Percentiles rank a stretch among this genome's conserved stretches.
phyloP scores from a whole-genome alignment of 805 yeast species.

The Candida vaughaniae region DNA sequence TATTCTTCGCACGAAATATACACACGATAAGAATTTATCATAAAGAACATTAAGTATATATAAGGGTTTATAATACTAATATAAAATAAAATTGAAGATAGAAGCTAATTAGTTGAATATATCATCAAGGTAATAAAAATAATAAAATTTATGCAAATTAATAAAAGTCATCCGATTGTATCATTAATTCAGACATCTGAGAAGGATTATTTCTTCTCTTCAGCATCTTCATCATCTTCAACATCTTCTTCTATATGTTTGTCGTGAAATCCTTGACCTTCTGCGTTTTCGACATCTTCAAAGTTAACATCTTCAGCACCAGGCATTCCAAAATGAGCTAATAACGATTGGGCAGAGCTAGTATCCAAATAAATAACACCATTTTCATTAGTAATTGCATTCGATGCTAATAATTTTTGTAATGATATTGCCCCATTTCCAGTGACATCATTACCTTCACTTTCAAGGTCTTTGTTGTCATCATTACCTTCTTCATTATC shows the following conservation, averaged over 20 bases:
- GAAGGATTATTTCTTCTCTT: slow-evolving; percentile 1
- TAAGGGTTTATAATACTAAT: neutral
- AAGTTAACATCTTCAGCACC: slow-evolving; percentile 28
- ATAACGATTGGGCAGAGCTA: slow-evolving; percentile 59
- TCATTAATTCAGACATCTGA: neutral
- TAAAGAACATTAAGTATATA: slow-evolving; percentile 2
- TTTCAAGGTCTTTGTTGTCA: slow-evolving; percentile 31
- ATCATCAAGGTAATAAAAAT: slow-evolving; percentile 3
- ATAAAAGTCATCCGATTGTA: neutral
- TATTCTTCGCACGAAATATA: neutral
- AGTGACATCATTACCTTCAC: slow-evolving; percentile 25
- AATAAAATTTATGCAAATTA: slow-evolving; percentile 5
- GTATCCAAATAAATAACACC: slow-evolving; percentile 67
- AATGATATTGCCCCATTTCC: slow-evolving; percentile 41
- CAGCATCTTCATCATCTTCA: slow-evolving; percentile 19
- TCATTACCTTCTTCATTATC: slow-evolving; percentile 19
- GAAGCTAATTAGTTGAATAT: slow-evolving; percentile 4
- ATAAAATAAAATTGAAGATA: slow-evolving; percentile 3
- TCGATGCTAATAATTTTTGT: slow-evolving; percentile 44
- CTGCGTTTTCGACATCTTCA: slow-evolving; percentile 26
- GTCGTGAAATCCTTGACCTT: slow-evolving; percentile 23
- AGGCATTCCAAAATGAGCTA: slow-evolving; percentile 49
- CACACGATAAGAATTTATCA: slow-evolving; percentile 1
- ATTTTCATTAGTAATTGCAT: slow-evolving; percentile 55
- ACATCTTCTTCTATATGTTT: slow-evolving; percentile 34